These are phyloP conservation scores for Lathyrus tuberosus DNA, from an alignment of 306 rosid genomes.

Conservation along the genomic window DNA sequence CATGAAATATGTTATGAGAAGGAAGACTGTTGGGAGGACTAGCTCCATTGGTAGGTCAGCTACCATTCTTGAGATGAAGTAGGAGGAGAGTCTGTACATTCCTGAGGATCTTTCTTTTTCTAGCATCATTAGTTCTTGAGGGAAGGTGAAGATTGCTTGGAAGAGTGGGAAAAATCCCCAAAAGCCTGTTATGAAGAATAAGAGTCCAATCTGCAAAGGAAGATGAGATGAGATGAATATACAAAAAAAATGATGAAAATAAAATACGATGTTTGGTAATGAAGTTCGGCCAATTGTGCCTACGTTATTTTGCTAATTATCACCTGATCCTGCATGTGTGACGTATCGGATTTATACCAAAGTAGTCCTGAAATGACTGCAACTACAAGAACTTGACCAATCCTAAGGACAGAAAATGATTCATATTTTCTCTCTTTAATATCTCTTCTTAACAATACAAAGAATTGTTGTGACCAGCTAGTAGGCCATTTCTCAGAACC, in stretches of 20 bases:
- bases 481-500: conserved; percentile 60
- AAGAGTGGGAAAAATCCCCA: conserved; percentile 66
- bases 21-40: conserved; percentile 55
- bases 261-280: background rate
- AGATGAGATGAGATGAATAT: background rate
- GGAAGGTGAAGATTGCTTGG: conserved; percentile 73
- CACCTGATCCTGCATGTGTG: conserved; percentile 76
- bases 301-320: background rate
- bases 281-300: background rate
- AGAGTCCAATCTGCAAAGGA: conserved; percentile 61
- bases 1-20: conserved; percentile 61
- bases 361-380: conserved; percentile 64
- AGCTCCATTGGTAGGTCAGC: conserved; percentile 78
- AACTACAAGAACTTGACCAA: conserved; percentile 54
- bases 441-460: conserved; percentile 65
- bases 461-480: conserved; percentile 71
- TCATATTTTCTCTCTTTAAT: conserved; percentile 65
- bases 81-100: conserved; percentile 74
- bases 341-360: conserved; percentile 61
- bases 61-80: conserved; percentile 55
- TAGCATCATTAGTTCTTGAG: conserved; percentile 62
- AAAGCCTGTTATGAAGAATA: conserved; percentile 50
- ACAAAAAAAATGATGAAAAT: background rate
- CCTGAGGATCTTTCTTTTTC: conserved; percentile 73
- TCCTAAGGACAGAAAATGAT: conserved; percentile 56